Evolutionary conservation across 2,329 filamentous ascomycete genomes (phyloP).

Genomic region (Nemania serpens): DNA sequence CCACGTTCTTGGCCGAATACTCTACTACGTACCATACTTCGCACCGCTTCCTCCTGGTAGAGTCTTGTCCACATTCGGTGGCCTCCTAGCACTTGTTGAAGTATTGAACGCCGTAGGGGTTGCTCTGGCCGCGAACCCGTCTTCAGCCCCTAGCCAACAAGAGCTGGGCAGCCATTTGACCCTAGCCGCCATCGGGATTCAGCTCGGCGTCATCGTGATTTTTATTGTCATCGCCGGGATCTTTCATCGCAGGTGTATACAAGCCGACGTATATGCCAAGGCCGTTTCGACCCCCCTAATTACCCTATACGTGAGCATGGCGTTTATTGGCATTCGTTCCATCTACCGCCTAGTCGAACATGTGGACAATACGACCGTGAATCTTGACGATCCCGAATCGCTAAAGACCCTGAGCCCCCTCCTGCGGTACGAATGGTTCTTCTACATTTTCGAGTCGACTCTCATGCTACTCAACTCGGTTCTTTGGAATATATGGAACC

Average conservation of each 20-base stretch:
- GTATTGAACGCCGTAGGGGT: conserved; percentile 52
- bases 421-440: conserved; percentile 51
- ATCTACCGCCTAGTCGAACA: conserved; percentile 56
- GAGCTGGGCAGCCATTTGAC: conserved; percentile 45
- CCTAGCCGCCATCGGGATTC: conserved; percentile 50
- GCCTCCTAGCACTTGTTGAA: conserved; percentile 52
- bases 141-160: conserved; percentile 37
- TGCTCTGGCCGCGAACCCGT: conserved; percentile 46
- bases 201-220: conserved; percentile 51
- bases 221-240: conserved; percentile 50
- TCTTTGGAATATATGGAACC: conserved; percentile 50
- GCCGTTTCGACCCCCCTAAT: conserved; percentile 38
- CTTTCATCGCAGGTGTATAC: conserved; percentile 50
- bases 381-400: conserved; percentile 41
- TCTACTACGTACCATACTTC: conserved; percentile 66
- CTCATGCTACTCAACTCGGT: conserved; percentile 51
- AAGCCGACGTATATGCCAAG: conserved; percentile 21
- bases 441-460: conserved; percentile 51
- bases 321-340: conserved; percentile 53
- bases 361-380: conserved; percentile 41
- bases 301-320: conserved; percentile 50
- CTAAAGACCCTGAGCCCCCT: conserved; percentile 42
- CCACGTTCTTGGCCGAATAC: conserved; percentile 63
- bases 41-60: conserved; percentile 56
- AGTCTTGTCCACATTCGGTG: conserved; percentile 53